A percentile compares a stretch with the other conserved stretches of the same genome.
phyloP scores from a whole-genome alignment of 148 eudicot genomes.

The Rhododendron henanense region DNA sequence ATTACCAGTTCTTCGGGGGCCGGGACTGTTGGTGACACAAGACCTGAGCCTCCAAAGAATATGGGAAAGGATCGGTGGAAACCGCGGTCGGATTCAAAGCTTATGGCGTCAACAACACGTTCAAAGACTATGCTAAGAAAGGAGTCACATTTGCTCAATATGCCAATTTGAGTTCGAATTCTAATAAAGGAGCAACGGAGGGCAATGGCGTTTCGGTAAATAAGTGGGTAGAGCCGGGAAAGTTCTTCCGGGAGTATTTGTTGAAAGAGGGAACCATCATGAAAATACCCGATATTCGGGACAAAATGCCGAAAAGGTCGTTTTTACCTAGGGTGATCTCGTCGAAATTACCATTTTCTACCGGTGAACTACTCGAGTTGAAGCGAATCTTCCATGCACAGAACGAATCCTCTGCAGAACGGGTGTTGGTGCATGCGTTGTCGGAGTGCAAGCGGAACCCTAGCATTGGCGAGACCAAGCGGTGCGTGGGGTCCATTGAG shows the following conservation, averaged over 20 bases:
- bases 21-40: no score
- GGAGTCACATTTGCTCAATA: slow-evolving; percentile 61
- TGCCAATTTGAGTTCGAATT: slow-evolving; percentile 20
- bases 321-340: slow-evolving; percentile 70
- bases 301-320: slow-evolving; percentile 79
- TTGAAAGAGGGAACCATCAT: slow-evolving; percentile 51
- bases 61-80: slow-evolving; percentile 31
- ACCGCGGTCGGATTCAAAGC: slow-evolving; percentile 44
- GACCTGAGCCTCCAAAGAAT: no score
- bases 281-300: slow-evolving; percentile 76
- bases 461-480: slow-evolving; percentile 73
- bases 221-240: slow-evolving; percentile 57
- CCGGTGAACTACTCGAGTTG: slow-evolving; percentile 21
- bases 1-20: no score
- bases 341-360: slow-evolving; percentile 65
- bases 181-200: not conserved
- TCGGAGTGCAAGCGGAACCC: slow-evolving; percentile 70
- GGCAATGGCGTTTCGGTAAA: slow-evolving; percentile 22
- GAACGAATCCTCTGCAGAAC: slow-evolving; percentile 40
- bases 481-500: slow-evolving; percentile 68
- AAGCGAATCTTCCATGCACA: slow-evolving; percentile 38
- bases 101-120: slow-evolving; percentile 68
- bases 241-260: slow-evolving; percentile 75
- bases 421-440: slow-evolving; percentile 40
- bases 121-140: slow-evolving; percentile 66